Percentiles rank a stretch among this genome's conserved stretches.
Conservation (phyloP, 2,329 filamentous ascomycete genomes). For the Aspergillus sp. region DNA sequence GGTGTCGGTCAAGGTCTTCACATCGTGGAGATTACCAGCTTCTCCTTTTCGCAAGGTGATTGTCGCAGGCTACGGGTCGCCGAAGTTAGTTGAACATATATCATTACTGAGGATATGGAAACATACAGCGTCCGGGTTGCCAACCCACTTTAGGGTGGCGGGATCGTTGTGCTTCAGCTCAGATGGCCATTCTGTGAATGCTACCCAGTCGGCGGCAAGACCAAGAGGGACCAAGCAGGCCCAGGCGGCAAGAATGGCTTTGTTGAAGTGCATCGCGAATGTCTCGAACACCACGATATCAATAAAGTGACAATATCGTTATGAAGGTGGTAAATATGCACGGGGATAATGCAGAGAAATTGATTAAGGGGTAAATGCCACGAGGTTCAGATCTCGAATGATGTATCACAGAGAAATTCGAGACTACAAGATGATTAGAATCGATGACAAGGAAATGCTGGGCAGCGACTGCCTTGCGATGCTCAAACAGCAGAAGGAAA, state of each 20-base stretch:
- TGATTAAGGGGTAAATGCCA: too few species aligned
- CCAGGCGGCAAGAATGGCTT: conserved; percentile 43
- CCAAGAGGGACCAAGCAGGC: conserved; percentile 39
- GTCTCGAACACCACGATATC: background rate
- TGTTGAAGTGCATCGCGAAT: conserved; percentile 48
- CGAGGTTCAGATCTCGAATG: too few species aligned
- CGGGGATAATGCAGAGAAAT: too few species aligned
- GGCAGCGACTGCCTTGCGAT: too few species aligned
- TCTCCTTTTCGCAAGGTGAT: conserved; percentile 53
- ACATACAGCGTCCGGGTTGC: conserved; percentile 34
- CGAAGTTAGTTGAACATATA: conserved; percentile 9
- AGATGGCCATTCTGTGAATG: conserved; percentile 50
- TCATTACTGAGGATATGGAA: background rate
- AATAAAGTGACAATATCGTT: background rate
- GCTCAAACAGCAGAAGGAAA: too few species aligned
- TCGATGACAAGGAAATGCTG: too few species aligned
- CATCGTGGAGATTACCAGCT: conserved; percentile 45
- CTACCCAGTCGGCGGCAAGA: conserved; percentile 42
- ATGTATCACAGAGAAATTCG: too few species aligned
- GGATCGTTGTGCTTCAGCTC: conserved; percentile 46
- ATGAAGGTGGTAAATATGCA: too few species aligned
- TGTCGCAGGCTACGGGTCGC: conserved; percentile 41
- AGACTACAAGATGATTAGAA: too few species aligned
- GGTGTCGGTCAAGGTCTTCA: conserved; percentile 44
- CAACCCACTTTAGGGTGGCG: conserved; percentile 45